Percentiles rank a stretch among this genome's conserved stretches.
phyloP scores from a whole-genome alignment of 345 rosid species.

The Gossypium bickii region DNA sequence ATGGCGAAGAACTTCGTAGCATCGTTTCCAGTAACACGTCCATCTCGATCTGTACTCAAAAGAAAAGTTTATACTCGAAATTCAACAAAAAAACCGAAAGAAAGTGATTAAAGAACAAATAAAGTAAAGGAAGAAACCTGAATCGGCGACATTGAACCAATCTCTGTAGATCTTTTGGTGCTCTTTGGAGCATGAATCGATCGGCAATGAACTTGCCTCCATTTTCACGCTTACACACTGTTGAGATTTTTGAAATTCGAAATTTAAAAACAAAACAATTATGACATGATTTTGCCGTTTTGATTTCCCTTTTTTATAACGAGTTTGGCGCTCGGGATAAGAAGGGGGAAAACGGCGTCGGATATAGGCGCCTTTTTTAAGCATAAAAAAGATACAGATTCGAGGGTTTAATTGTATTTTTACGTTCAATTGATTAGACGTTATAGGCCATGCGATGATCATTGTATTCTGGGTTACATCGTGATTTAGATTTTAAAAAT shows the following conservation, averaged over 20 bases:
- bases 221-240: conserved; percentile 18
- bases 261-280: conserved; percentile 16
- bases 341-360: conserved; percentile 9
- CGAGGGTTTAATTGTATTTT: neutral
- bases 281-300: neutral
- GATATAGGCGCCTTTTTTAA: neutral
- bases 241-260: conserved; percentile 21
- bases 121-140: conserved; percentile 40
- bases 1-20: conserved; percentile 74
- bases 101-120: neutral
- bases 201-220: conserved; percentile 41
- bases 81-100: neutral
- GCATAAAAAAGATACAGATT: neutral
- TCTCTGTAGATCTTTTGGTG: conserved; percentile 67
- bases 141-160: conserved; percentile 78
- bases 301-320: conserved; percentile 20
- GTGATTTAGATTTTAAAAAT: neutral
- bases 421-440: neutral
- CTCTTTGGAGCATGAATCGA: conserved; percentile 53
- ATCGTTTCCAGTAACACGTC: conserved; percentile 73
- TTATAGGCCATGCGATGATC: conserved; percentile 12
- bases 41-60: conserved; percentile 57
- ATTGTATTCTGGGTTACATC: neutral
- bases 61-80: neutral
- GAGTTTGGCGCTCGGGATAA: conserved; percentile 30